phyloP scores from a whole-genome alignment of 2,329 filamentous ascomycete species.

The Botrytis elliptica region DNA sequence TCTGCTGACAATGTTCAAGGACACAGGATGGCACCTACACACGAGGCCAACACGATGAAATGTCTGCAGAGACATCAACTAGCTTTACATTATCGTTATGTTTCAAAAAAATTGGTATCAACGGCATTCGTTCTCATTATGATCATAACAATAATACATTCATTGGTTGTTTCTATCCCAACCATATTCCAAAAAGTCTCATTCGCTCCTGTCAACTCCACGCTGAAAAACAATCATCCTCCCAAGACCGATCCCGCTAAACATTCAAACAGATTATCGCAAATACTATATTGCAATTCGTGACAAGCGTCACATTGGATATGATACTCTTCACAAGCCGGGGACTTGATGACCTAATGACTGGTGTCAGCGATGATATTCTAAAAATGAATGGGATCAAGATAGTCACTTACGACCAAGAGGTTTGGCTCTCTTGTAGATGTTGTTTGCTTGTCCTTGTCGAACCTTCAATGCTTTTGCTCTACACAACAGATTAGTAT shows the following conservation, averaged over 20 bases:
- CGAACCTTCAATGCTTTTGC: constrained; percentile 8
- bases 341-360: constrained; percentile 10
- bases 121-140: neutral
- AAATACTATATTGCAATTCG: neutral
- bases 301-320: neutral
- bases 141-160: neutral
- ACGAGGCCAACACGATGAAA: neutral
- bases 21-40: neutral
- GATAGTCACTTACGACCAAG: constrained; percentile 20
- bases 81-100: neutral
- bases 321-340: neutral
- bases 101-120: neutral
- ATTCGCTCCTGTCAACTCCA: neutral
- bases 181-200: neutral
- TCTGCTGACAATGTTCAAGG: neutral
- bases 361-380: neutral
- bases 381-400: neutral
- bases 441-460: constrained; percentile 16
- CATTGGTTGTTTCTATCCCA: neutral
- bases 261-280: neutral
- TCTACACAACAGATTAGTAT: constrained; percentile 11
- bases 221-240: neutral
- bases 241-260: neutral
- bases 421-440: constrained; percentile 19
- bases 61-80: neutral